phyloP scores from a whole-genome alignment of 2,329 filamentous ascomycete genomes.

The Sporothrix protearum region DNA sequence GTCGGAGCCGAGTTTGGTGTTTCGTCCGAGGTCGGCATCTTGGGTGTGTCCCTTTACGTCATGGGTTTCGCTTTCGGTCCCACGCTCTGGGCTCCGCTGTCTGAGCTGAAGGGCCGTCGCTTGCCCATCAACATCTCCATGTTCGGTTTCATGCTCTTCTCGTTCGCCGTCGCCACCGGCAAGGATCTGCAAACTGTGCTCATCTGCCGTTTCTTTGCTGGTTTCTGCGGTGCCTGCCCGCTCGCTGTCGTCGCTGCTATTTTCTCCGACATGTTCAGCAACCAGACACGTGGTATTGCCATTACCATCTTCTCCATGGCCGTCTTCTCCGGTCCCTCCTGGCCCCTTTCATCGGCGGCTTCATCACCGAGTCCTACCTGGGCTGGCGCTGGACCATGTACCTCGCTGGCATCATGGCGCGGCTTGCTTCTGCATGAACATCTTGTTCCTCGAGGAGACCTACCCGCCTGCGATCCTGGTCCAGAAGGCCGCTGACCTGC shows the following conservation, averaged over 20 bases:
- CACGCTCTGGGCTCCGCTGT: conserved; percentile 68
- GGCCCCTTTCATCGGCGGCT: conserved; percentile 67
- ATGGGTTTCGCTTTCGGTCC: conserved; percentile 69
- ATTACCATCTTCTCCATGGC: conserved; percentile 58
- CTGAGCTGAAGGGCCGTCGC: conserved; percentile 65
- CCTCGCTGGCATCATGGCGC: conserved; percentile 60
- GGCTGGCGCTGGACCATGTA: conserved; percentile 75
- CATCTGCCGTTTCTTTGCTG: conserved; percentile 69
- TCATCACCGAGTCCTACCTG: conserved; percentile 58
- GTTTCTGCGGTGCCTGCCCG: conserved; percentile 68
- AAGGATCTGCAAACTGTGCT: conserved; percentile 68
- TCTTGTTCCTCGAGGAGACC: conserved; percentile 64
- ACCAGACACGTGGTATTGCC: conserved; percentile 56
- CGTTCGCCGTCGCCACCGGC: conserved; percentile 59
- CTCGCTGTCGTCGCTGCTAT: conserved; percentile 67
- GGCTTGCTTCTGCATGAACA: conserved; percentile 54
- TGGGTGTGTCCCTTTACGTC: conserved; percentile 68
- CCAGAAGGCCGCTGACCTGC: conserved; percentile 57
- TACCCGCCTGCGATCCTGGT: conserved; percentile 66
- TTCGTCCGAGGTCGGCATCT: conserved; percentile 56
- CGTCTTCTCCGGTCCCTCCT: conserved; percentile 66
- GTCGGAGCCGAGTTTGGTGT: conserved; percentile 60
- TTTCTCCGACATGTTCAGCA: conserved; percentile 69
- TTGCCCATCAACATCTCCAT: conserved; percentile 59
- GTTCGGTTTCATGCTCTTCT: conserved; percentile 68